Base-by-base conservation (phyloP, 2,329 filamentous ascomycete genomes). In the Thielaviopsis ethacetica region DNA sequence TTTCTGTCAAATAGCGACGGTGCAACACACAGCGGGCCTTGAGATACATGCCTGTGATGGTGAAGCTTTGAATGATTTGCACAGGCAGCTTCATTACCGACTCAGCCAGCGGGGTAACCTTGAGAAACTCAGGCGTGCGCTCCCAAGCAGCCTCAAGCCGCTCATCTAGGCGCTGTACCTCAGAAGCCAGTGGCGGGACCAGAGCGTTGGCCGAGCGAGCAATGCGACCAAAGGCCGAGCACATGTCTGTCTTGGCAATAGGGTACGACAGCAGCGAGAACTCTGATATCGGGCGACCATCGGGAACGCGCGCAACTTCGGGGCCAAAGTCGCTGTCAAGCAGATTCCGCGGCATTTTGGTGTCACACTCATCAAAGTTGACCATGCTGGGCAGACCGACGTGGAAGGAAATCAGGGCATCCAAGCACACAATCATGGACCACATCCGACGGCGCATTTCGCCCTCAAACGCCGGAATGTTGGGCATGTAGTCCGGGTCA, bases 371-470 rank as follows among this genome's bases (percentile, higher is more conserved):
- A 41, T 83, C 77, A 24, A 76, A 73, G 59, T 81, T 75, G 52
- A 85, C 73, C 79, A 86, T 83, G 65, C 77, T 77, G 2, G 84
- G 84, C 58, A 88, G 71, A 1, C 84, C 84, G 61, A 85, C 75
- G 65, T 86, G 83, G 65, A 85, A 85, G 1, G 81, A 79, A 26
- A 83, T 80, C 3, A 86, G 68, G 2, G 83, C 68, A 65, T 87
- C 84, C 52, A 84, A 73, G 64, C 83, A 80, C 38, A 73, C 67
- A 3, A 74, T 73, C 63, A 80, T 70, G 63, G 75, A 73, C 79
- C 78, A 81, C 63, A 76, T 67, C 15, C 77, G 71, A 34, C 76
- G 71, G 13, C 76, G 71, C 73, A 80, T 79, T 68, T 81, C 78
- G 5, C 75, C 76, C 55, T 78, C 72, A 58, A 76, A 80, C 0